Conservation (phyloP, 441 rosid genomes). For the Rhodomyrtus psidioides region DNA sequence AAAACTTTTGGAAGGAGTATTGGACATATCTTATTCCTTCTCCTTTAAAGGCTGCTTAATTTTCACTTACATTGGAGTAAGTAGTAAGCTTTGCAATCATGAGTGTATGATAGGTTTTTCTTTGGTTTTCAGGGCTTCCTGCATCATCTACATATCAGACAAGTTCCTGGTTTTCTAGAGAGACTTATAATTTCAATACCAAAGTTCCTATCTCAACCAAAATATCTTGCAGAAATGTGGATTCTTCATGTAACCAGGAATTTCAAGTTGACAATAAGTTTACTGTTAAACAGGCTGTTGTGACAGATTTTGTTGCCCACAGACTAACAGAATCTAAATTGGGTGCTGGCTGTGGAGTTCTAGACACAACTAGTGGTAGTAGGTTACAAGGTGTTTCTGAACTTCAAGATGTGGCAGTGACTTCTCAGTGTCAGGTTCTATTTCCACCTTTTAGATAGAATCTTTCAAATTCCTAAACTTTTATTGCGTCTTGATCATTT, state of each 20-base stretch:
- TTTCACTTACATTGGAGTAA: not conserved
- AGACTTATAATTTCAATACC: slow-evolving; percentile 15
- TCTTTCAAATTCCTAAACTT: not conserved
- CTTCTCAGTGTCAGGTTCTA: slow-evolving; percentile 22
- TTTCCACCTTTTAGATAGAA: not conserved
- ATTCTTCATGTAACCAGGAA: slow-evolving; percentile 17
- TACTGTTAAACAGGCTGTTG: slow-evolving; percentile 5
- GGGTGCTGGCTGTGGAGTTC: slow-evolving; percentile 9
- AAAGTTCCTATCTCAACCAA: slow-evolving; percentile 24
- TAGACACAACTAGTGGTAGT: slow-evolving; percentile 11
- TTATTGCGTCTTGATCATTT: not conserved
- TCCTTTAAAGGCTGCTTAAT: not conserved
- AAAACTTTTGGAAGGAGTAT: not conserved
- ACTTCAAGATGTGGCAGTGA: slow-evolving; percentile 4
- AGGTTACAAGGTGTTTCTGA: slow-evolving; percentile 12
- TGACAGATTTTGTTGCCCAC: slow-evolving; percentile 18
- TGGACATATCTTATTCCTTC: not conserved
- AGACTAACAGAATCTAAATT: slow-evolving; percentile 21
- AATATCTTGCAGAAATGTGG: slow-evolving; percentile 12
- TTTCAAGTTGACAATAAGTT: slow-evolving; percentile 5
- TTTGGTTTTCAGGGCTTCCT: slow-evolving; percentile 25
- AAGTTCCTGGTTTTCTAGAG: slow-evolving; percentile 17
- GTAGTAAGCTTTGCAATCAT: not conserved
- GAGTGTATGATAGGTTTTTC: not conserved
- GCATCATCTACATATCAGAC: slow-evolving; percentile 14